Evolutionary conservation across 352 stramenopile species (phyloP), one percentile per base, ranked within the genome.

Genomic region (Phytophthora pisi): DNA sequence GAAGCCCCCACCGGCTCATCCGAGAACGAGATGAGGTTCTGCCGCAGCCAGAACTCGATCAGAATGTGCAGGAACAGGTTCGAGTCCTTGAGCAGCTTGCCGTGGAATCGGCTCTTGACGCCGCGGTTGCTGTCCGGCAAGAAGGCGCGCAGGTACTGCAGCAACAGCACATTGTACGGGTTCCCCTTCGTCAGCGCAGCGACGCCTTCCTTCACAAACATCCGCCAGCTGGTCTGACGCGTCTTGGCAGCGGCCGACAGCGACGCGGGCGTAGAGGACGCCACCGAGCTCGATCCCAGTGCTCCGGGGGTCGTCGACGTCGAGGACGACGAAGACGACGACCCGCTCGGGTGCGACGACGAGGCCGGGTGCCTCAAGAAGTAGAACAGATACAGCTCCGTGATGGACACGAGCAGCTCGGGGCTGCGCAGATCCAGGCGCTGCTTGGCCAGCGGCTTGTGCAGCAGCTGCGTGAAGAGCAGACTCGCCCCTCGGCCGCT

Each of bases 21-120:
- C 0, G 85, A 87, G 56, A 93, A 95, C 59, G 87, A 77, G 53
- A 96, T 93, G 53, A 93, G 79, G 63, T 96, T 96, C 61, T 96
- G 89, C n/a, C 83, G 84, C 49, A 96, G 74, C 89, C 89, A 96
- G 52, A 93, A 93, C 61, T 96, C 89, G 20, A 96, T 94, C 43
- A 95, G 57, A 42, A 92, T 86, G 59, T 95, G 86, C 24, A 96
- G 74, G 63, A 96, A 95, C 3, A 95, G 73, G 65, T 88, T 93
- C 31, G 86, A 86, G 60, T 88, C 70, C 66, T 95, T 86, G 28
- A 92, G 61, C 36, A 92, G 65, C 57, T 92, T 93, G 74, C 75
- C 83, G 28, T 91, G 83, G 58, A 93, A 93, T 20, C 86, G 86
- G 62, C 86, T 94, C 57, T 86, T 79, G 28, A 90, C 82, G 1